Evolutionary conservation across 768 basidiomycete species (phyloP), one percentile per base, ranked within the genome.

Genomic region (Stropharia rugosoannulata): DNA sequence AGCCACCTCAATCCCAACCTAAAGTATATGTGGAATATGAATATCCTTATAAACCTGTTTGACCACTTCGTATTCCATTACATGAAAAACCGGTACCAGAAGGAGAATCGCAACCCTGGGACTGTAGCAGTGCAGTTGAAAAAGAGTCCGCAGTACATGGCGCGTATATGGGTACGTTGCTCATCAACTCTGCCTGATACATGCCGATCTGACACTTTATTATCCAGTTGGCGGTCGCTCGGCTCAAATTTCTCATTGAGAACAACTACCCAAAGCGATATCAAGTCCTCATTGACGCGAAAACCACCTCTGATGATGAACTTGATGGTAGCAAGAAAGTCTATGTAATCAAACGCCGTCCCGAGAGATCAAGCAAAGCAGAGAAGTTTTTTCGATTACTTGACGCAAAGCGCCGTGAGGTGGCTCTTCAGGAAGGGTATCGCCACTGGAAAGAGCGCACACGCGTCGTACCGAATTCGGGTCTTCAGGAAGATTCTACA

Each of bases 271-370:
- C 49, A 2, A 19, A 22, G 9, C 51, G 55, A 3, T 57, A 57
- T 48, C 40, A 36, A 15, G n/a, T 44, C 13, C 42, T 59, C 7
- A 45, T 59, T 19, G 41, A 50, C 45, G 15, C 45, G 29, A 60
- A 60, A 36, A 59, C 62, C n/a, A 62, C 59, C 27, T 62, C 61
- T 16, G 62, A 63, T 42, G 59, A 63, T 38, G 59, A 63, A 50
- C 43, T 22, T 5, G 62, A 63, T 47, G 59, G 56, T 18, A 29
- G 32, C 37, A 10, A 32, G 5, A 45, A 29, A 12, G 38, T 51
- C 1, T 52, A 16, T 13, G 19, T 36, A 12, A 56, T 60, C 22
- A 60, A 46, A 25, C 50, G 38, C 11, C 53, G 55, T 9, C 48
- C 51, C 9, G 61, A 59, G 39, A 55, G 58, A 3, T 59, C 55